Evolutionary conservation across 305 asterid species (phyloP).

Genomic region (Solanum aculeatissimum): DNA sequence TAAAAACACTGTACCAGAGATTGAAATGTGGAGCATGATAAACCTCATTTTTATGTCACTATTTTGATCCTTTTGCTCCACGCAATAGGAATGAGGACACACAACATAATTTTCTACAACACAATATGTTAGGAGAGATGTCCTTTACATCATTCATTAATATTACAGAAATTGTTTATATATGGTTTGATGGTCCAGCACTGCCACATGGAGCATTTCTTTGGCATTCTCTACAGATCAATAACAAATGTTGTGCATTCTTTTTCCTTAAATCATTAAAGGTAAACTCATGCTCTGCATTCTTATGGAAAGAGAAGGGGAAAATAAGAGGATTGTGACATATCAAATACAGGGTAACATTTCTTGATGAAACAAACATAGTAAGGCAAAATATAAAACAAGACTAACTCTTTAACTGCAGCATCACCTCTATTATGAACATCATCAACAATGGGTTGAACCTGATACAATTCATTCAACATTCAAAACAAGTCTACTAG

Average conservation of each 20-base stretch:
- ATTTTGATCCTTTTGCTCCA: not conserved
- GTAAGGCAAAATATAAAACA: slow-evolving; percentile 8
- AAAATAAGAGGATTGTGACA: not conserved
- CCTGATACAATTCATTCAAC: slow-evolving; percentile 33
- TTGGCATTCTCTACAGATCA: not conserved
- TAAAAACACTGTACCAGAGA: not conserved
- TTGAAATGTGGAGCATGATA: not conserved
- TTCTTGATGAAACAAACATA: not conserved
- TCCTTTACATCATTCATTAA: not conserved
- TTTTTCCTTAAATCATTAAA: not conserved
- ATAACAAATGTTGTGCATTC: not conserved
- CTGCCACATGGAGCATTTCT: not conserved
- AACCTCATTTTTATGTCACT: not conserved
- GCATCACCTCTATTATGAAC: slow-evolving; percentile 77
- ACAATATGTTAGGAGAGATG: not conserved
- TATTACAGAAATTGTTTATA: not conserved
- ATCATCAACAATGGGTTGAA: slow-evolving; percentile 94
- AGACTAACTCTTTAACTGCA: slow-evolving; percentile 91
- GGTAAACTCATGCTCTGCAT: not conserved
- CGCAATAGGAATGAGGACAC: not conserved
- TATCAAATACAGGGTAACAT: not conserved
- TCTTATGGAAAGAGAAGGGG: not conserved
- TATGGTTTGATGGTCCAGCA: not conserved
- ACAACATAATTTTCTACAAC: not conserved
- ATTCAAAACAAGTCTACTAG: not conserved